phyloP scores from a whole-genome alignment of 2,329 filamentous ascomycete genomes.

The Claviceps citrina region DNA sequence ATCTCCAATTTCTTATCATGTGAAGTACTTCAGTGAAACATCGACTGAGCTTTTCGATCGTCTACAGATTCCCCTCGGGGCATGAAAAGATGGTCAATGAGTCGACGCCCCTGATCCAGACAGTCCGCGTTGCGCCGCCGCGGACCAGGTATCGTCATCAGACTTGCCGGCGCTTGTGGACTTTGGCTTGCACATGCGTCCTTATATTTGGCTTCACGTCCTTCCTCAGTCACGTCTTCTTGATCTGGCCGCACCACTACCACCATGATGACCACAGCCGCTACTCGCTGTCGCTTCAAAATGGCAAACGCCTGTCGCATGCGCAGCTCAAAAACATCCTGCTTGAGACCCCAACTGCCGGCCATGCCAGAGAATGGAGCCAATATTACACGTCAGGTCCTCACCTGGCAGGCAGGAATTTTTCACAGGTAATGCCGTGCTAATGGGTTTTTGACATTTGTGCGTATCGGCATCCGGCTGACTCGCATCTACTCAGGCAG shows the following conservation, averaged over 20 bases:
- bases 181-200: constrained; percentile 41
- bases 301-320: constrained; percentile 19
- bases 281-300: constrained; percentile 14
- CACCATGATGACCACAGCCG: constrained; percentile 18
- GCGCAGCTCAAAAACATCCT: constrained; percentile 41
- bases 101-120: constrained; percentile 51
- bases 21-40: neutral
- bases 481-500: constrained; percentile 29
- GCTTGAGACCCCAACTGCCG: constrained; percentile 40
- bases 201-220: constrained; percentile 34
- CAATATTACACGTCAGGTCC: constrained; percentile 62
- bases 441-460: neutral
- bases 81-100: constrained; percentile 30
- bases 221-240: constrained; percentile 32
- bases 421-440: constrained; percentile 40
- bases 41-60: neutral
- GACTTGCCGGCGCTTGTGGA: constrained; percentile 50
- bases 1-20: neutral
- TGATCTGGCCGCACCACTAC: constrained; percentile 22
- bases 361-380: constrained; percentile 54
- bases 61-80: constrained; percentile 6
- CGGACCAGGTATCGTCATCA: constrained; percentile 43
- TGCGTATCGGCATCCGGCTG: neutral
- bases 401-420: constrained; percentile 64
- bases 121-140: constrained; percentile 38